Evolutionary conservation across 805 yeast species (phyloP).

Genomic region (Ogataea glucozyma): DNA sequence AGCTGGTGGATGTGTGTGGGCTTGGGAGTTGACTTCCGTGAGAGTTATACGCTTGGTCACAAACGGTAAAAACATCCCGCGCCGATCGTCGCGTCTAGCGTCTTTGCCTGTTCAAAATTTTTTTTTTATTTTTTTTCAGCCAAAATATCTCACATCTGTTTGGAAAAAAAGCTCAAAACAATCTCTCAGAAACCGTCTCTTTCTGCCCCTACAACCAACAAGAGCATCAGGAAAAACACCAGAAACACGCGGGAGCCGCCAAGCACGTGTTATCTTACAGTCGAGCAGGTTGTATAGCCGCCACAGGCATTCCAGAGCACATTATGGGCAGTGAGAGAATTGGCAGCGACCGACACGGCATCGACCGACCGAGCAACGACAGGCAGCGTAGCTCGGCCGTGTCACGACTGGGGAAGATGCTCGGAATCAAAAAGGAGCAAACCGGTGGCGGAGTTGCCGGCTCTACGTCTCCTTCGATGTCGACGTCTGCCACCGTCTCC

Average conservation of each 20-base stretch:
- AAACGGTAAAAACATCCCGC: too few species aligned
- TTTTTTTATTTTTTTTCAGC: neutral
- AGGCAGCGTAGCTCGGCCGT: conserved; percentile 25
- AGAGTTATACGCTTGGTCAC: neutral
- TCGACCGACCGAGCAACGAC: conserved; percentile 7
- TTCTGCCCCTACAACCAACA: too few species aligned
- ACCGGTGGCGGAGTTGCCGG: too few species aligned
- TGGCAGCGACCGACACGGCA: conserved; percentile 1
- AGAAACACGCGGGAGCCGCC: conserved; percentile 6
- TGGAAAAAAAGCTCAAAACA: conserved; percentile 4
- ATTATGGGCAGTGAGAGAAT: conserved; percentile 6
- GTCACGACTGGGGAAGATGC: conserved; percentile 27
- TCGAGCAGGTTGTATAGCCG: conserved; percentile 8
- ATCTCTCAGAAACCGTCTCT: too few species aligned
- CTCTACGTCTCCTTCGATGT: neutral
- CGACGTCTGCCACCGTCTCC: conserved; percentile 5
- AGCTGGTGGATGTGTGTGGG: conserved; percentile 28
- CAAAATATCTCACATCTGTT: neutral
- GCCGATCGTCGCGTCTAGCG: too few species aligned
- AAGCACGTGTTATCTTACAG: neutral
- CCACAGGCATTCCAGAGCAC: conserved; percentile 6
- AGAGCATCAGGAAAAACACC: neutral
- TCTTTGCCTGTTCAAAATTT: conserved; percentile 1
- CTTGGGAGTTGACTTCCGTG: neutral
- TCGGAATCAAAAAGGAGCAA: conserved; percentile 19